Base-by-base conservation (phyloP, 805 yeast species). In the Starmerella bombicola region DNA sequence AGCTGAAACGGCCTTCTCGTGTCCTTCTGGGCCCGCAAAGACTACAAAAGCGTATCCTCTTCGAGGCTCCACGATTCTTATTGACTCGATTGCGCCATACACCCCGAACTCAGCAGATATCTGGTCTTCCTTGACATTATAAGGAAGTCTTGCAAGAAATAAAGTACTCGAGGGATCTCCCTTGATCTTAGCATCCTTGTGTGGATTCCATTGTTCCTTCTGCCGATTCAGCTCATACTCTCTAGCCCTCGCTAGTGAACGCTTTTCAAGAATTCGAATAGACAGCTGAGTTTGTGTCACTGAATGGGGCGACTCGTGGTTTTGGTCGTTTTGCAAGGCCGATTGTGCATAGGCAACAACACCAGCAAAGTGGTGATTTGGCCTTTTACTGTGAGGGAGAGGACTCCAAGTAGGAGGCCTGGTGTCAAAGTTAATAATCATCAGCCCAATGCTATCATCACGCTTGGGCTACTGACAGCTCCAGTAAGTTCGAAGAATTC, bases 1-100 rank as follows among this genome's bases (percentile, higher is more conserved):
- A 2, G 94, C 91, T 10, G 57, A 59, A 37, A 70, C 68, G 18
- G 84, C 78, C 43, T 19, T 9, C 21, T 31, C 21, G n/a, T 18
- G 20, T 5, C 76, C 80, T 1, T 60, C 45, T 16, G 75, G 80
- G 21, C 68, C 63, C 39, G 71, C 76, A 58, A 73, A 88, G 3
- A 78, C 77, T 2, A 85, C 64, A 55, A 88, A 88, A 1, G 80
- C 96, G 57, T 88, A 88, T 0, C 97, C 96, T 45, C 74, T 66
- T 41, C 76, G 75, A 43, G 73, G 62, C 0, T 15, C 34, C 7
- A 79, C 80, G 1, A 78, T 65, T 22, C 81, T 62, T 0, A 72
- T 59, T 32, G 67, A 69, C 35, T 79, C 86, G 22, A 88, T 74
- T 5, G 71, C 69, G 0, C 96, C 97, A 62, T 65, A 84, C 45